Percentiles rank a stretch among this genome's conserved stretches.
These are phyloP conservation scores for Phytophthora multivora DNA, from an alignment of 352 stramenopile species.

Conservation along the genomic window DNA sequence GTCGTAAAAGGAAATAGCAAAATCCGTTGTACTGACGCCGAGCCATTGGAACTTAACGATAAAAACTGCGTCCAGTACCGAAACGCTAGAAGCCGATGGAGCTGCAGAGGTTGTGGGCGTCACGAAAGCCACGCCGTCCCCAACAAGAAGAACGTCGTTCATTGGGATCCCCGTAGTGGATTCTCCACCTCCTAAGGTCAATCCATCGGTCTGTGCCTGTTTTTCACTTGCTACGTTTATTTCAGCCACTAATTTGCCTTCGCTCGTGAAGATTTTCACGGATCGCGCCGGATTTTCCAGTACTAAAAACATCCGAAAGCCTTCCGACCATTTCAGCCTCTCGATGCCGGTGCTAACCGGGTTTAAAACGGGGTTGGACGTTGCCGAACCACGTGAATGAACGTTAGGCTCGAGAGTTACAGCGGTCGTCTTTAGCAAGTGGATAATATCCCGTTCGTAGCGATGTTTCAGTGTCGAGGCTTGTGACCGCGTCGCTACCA, in stretches of 20 bases:
- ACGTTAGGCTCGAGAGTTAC: neutral
- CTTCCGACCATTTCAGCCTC: conserved; percentile 73
- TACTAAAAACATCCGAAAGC: conserved; percentile 64
- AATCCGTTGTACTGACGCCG: conserved; percentile 75
- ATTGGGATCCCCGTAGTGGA: neutral
- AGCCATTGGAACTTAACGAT: conserved; percentile 65
- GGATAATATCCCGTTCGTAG: conserved; percentile 65
- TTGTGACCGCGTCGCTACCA: conserved; percentile 68
- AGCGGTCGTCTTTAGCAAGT: conserved; percentile 56
- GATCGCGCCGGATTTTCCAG: conserved; percentile 67
- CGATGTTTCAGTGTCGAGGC: conserved; percentile 64
- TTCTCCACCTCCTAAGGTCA: too few species aligned
- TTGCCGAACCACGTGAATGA: conserved; percentile 4
- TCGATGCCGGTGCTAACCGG: conserved; percentile 55
- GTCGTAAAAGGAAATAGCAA: conserved; percentile 83
- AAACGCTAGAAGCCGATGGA: conserved; percentile 37
- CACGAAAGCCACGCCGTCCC: conserved; percentile 29
- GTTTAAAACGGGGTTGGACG: conserved; percentile 23
- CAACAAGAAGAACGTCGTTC: conserved; percentile 27
- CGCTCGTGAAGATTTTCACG: conserved; percentile 71
- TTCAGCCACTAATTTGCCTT: conserved; percentile 61
- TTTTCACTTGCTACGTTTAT: conserved; percentile 32
- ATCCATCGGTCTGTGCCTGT: conserved; percentile 18
- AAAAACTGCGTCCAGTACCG: conserved; percentile 74
- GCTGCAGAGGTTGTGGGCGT: conserved; percentile 9